Evolutionary conservation across 352 stramenopile species (phyloP), one percentile per base, ranked within the genome.

Genomic region (Globisporangium parvum): DNA sequence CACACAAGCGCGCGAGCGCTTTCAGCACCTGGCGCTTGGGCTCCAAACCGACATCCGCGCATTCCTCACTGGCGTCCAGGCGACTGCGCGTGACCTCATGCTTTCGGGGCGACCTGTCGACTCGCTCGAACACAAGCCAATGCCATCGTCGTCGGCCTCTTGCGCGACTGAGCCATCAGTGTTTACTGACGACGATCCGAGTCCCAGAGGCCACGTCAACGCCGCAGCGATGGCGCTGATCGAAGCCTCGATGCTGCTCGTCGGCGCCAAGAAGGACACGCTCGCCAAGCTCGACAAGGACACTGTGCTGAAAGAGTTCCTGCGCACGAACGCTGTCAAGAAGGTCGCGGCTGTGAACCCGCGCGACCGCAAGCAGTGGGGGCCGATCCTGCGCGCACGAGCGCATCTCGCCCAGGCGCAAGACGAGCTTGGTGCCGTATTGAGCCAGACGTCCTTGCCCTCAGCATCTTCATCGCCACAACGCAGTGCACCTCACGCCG

Each of bases 41-140:
- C 66, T 90, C 14, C 70, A 85, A 15, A 65, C 66, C 0, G 66
- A 77, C 18, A 75, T 87, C 31, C 74, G 81, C 3, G 49, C 53
- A 6, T 76, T 71, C 46, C 57, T 85, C n/a, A 81, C 71, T 10
- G 70, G 72, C 23, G 66, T 77, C 26, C 65, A 79, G 20, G 21
- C 55, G 31, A 72, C 66, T 31, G 60, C 67, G 4, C 65, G 59
- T 23, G 52, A 54, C 2, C 1, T 48, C 24, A 26, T 55, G 18
- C 3, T 42, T 15, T 41, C 45, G 11, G n/a, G 35, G 6, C 50
- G 45, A 40, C 5, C 28, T 12, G 26, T 26, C 5, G 47, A 20
- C 4, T n/a, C 26, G 23, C 10, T 39, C 6, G 11, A 10, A 8
- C 26, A 31, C 11, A 4, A 4, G 14, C 10, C 45, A 50, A 12